Conservation (phyloP, 2,329 filamentous ascomycete genomes). For the Celoporthe dispersa region DNA sequence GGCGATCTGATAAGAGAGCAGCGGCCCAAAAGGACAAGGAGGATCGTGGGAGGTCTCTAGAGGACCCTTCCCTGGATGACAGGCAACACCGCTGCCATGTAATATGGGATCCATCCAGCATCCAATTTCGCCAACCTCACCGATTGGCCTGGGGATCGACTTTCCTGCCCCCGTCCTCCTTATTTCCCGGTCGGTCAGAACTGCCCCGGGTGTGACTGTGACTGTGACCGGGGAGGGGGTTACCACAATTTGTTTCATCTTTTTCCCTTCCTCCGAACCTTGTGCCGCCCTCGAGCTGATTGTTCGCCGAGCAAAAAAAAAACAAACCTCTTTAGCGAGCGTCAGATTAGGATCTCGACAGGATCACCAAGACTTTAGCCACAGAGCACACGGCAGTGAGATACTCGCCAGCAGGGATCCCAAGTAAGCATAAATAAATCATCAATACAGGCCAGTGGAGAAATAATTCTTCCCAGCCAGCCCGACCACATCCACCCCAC, state of each 20-base stretch:
- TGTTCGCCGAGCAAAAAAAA: background rate
- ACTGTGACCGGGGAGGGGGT: background rate
- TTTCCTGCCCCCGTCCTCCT: background rate
- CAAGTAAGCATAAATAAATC: background rate
- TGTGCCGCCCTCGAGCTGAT: background rate
- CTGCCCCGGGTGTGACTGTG: background rate
- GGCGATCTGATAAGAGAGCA: background rate
- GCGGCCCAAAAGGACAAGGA: background rate
- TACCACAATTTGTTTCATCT: conserved; percentile 17
- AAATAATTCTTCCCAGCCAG: no score
- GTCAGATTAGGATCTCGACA: background rate
- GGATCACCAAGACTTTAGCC: background rate
- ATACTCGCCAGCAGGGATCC: background rate
- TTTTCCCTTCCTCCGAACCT: background rate
- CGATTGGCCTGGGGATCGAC: conserved; percentile 11
- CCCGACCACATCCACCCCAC: no score
- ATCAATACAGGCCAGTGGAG: background rate
- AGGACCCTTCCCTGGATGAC: background rate
- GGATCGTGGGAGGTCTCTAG: background rate
- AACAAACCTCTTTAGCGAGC: background rate
- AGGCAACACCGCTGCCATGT: background rate
- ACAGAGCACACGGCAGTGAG: background rate
- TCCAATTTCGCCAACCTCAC: conserved; percentile 8
- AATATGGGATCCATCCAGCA: background rate
- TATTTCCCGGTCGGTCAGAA: background rate